Conservation (phyloP, 139 green algal genomes). For the Closterium sp. region DNA sequence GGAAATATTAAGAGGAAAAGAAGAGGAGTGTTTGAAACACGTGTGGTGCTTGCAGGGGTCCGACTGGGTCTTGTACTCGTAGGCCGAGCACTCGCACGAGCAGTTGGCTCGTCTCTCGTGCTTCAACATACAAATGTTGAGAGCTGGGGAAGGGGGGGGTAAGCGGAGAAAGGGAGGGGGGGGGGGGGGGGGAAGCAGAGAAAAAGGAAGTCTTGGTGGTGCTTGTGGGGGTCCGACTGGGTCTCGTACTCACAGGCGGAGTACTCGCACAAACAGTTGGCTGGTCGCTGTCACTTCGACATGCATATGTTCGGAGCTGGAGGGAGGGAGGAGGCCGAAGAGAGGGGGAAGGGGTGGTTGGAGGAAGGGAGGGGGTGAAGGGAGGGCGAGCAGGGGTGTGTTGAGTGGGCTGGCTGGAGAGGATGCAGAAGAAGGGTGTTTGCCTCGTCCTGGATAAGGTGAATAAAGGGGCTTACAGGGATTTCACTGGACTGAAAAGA, state of each 20-base stretch:
- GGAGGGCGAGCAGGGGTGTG: not conserved
- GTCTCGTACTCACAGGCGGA: not conserved
- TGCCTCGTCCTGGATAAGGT: no score
- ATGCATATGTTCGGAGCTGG: not conserved
- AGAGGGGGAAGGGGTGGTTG: not conserved
- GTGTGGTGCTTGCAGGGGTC: slow-evolving; percentile 6
- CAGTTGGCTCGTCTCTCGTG: slow-evolving; percentile 5
- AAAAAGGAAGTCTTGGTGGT: not conserved
- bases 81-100: slow-evolving; percentile 33
- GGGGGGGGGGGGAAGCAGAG: not conserved
- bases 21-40: no score
- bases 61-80: slow-evolving; percentile 22
- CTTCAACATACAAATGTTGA: slow-evolving; percentile 26
- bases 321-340: not conserved
- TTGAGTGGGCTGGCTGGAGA: no score
- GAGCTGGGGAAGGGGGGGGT: not conserved
- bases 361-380: not conserved
- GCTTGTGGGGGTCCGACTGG: slow-evolving; percentile 13
- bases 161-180: not conserved
- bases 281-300: no score
- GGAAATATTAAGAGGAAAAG: not conserved
- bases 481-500: no score
- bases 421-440: no score
- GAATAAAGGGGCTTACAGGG: no score
- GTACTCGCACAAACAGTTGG: slow-evolving; percentile 34